Evolutionary conservation across 2,329 filamentous ascomycete genomes (phyloP).

Genomic region (Colletotrichum truncatum): DNA sequence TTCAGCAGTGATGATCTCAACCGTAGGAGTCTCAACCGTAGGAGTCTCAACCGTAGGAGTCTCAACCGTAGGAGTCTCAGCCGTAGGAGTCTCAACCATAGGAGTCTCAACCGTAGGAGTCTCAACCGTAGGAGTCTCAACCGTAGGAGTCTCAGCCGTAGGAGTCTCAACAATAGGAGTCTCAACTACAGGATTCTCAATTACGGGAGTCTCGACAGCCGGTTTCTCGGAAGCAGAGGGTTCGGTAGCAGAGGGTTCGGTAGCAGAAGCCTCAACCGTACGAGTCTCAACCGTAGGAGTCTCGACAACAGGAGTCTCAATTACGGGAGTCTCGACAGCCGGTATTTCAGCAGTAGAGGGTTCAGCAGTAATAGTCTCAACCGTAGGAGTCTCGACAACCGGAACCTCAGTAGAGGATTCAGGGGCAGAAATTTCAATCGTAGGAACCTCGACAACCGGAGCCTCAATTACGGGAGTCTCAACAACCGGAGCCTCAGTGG

Average conservation of each 20-base stretch:
- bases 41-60: background rate
- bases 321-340: background rate
- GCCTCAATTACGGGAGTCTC: background rate
- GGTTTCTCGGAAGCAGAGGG: background rate
- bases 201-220: background rate
- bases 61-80: background rate
- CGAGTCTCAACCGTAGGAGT: background rate
- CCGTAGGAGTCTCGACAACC: background rate
- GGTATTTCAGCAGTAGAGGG: background rate
- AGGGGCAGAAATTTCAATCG: background rate
- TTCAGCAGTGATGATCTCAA: background rate
- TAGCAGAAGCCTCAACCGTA: no score
- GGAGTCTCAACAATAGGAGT: background rate
- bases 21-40: background rate
- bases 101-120: background rate
- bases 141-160: background rate
- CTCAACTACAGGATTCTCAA: background rate
- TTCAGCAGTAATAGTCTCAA: background rate
- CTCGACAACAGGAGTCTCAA: background rate
- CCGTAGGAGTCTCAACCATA: background rate
- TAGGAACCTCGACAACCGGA: background rate
- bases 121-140: background rate
- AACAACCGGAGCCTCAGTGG: background rate
- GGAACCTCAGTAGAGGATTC: background rate
- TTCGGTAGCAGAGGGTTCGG: background rate